Percentiles rank a stretch among this genome's conserved stretches.
Conservation (phyloP, 1,284 basidiomycete genomes). For the Tremellales sp. region DNA sequence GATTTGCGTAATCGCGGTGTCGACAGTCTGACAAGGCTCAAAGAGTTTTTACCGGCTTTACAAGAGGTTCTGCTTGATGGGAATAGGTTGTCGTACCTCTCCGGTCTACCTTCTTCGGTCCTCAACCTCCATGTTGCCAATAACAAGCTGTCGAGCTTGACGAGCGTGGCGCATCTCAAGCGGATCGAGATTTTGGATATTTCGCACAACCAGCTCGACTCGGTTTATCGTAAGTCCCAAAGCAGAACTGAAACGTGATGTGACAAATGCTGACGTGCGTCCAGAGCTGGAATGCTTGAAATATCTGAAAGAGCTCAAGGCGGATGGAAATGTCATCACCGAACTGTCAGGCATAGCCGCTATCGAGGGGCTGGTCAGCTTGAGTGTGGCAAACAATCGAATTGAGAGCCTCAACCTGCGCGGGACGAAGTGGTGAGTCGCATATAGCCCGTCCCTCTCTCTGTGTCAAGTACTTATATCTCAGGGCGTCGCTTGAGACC, state of each 20-base stretch:
- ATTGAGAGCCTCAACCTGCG: constrained; percentile 64
- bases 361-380: constrained; percentile 73
- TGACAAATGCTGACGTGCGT: constrained; percentile 5
- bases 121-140: constrained; percentile 74
- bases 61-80: constrained; percentile 63
- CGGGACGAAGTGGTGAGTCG: constrained; percentile 61
- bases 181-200: constrained; percentile 88
- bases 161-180: constrained; percentile 80
- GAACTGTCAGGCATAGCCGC: constrained; percentile 73
- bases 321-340: constrained; percentile 75
- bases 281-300: constrained; percentile 76
- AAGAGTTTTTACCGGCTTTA: constrained; percentile 86
- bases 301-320: constrained; percentile 82
- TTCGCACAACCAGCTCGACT: constrained; percentile 83
- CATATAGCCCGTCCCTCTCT: neutral
- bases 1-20: constrained; percentile 74
- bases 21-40: constrained; percentile 85
- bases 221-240: constrained; percentile 67
- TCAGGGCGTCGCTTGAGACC: constrained; percentile 63
- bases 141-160: constrained; percentile 80
- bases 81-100: constrained; percentile 81
- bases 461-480: constrained; percentile 1
- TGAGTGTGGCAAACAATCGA: constrained; percentile 75
- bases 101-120: constrained; percentile 71
- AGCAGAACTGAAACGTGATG: neutral